These are phyloP conservation scores for Venturia pyrina DNA, from an alignment of 2,329 filamentous ascomycete genomes.

Conservation along the genomic window DNA sequence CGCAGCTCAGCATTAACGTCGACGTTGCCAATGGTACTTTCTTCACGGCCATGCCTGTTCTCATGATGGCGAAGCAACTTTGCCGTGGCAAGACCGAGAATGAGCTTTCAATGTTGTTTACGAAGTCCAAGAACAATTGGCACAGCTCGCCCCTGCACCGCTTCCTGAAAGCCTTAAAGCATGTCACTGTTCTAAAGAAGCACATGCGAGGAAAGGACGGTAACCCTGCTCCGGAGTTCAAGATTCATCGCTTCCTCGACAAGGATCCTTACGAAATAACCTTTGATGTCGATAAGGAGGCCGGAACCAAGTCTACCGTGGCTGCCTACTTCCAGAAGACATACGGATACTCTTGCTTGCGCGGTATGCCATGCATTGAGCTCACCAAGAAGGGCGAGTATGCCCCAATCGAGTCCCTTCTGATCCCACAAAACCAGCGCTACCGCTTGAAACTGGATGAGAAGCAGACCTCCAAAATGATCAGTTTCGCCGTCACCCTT, in stretches of 20 bases:
- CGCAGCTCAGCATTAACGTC: slow-evolving; percentile 69
- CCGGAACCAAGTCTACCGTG: slow-evolving; percentile 42
- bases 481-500: slow-evolving; percentile 79
- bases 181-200: slow-evolving; percentile 11
- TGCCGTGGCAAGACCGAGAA: background rate
- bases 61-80: background rate
- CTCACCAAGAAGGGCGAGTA: slow-evolving; percentile 44
- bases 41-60: slow-evolving; percentile 36
- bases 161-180: slow-evolving; percentile 6
- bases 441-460: slow-evolving; percentile 54
- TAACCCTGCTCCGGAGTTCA: background rate
- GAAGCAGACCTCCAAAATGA: slow-evolving; percentile 71
- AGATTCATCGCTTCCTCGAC: slow-evolving; percentile 42
- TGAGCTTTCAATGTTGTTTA: background rate
- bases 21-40: slow-evolving; percentile 90
- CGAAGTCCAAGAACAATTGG: background rate
- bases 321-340: slow-evolving; percentile 43
- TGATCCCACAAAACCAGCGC: slow-evolving; percentile 34
- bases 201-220: background rate
- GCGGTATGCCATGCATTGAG: slow-evolving; percentile 45
- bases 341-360: slow-evolving; percentile 35
- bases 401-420: slow-evolving; percentile 22
- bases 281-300: slow-evolving; percentile 20
- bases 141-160: slow-evolving; percentile 5
- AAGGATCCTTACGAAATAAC: slow-evolving; percentile 40